Evolutionary conservation across 352 stramenopile species (phyloP).

Genomic region (Globisporangium splendens): DNA sequence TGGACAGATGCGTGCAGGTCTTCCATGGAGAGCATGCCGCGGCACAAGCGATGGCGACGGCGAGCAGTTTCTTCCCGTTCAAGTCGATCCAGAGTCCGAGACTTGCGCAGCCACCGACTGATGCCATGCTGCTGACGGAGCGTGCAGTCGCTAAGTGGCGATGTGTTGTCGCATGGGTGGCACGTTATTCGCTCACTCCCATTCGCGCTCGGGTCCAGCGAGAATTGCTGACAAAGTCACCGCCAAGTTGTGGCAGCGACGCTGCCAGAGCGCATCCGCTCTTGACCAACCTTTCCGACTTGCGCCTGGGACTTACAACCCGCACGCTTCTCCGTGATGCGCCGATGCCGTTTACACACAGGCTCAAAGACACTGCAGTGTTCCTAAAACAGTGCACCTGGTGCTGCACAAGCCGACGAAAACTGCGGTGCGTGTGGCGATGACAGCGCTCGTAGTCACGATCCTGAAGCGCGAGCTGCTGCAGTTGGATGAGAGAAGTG

Average conservation of each 20-base stretch:
- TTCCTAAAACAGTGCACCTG: slow-evolving; percentile 46
- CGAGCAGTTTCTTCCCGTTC: slow-evolving; percentile 55
- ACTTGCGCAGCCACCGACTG: background rate
- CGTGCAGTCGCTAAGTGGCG: slow-evolving; percentile 21
- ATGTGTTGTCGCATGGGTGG: slow-evolving; percentile 20
- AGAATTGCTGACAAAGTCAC: slow-evolving; percentile 26
- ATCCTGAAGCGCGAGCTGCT: slow-evolving; percentile 45
- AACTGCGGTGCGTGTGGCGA: slow-evolving; percentile 31
- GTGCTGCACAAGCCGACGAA: slow-evolving; percentile 56
- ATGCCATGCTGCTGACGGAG: slow-evolving; percentile 16
- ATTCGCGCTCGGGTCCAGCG: slow-evolving; percentile 31
- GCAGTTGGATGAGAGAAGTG: slow-evolving; percentile 14
- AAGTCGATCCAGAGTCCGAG: slow-evolving; percentile 17
- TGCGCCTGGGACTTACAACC: slow-evolving; percentile 35
- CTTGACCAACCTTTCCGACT: slow-evolving; percentile 29
- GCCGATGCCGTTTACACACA: slow-evolving; percentile 15
- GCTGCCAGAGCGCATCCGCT: slow-evolving; percentile 32
- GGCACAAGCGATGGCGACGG: slow-evolving; percentile 19
- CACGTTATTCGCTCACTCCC: slow-evolving; percentile 19
- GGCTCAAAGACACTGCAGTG: slow-evolving; percentile 30
- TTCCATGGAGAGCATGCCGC: slow-evolving; percentile 27
- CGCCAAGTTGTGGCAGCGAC: slow-evolving; percentile 13
- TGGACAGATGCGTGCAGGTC: slow-evolving; percentile 40
- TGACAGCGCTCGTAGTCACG: slow-evolving; percentile 32
- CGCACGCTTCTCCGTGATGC: slow-evolving; percentile 1